Conservation (phyloP, 2,329 filamentous ascomycete genomes). For the Colletotrichum musae region DNA sequence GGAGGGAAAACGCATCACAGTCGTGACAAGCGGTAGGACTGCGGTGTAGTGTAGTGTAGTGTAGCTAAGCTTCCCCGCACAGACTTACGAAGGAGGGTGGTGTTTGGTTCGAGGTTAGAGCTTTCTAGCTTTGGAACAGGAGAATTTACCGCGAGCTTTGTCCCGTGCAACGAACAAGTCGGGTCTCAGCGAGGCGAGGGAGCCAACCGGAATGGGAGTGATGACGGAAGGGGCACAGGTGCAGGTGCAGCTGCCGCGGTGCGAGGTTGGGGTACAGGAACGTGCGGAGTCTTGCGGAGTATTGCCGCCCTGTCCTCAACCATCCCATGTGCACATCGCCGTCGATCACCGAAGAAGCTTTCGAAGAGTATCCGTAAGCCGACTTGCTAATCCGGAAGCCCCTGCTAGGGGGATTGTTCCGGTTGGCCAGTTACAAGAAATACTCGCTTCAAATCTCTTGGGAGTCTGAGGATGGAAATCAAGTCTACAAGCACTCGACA, state of each 20-base stretch:
- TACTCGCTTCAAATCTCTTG: background rate
- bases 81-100: background rate
- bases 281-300: slow-evolving; percentile 39
- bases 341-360: slow-evolving; percentile 24
- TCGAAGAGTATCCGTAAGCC: slow-evolving; percentile 6
- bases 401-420: too few relatives aligned
- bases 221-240: slow-evolving; percentile 27
- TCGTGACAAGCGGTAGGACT: slow-evolving; percentile 9
- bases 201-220: background rate
- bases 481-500: background rate
- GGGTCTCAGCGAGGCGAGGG: background rate
- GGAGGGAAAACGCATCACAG: slow-evolving; percentile 6
- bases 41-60: slow-evolving; percentile 29
- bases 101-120: slow-evolving; percentile 11
- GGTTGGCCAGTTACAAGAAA: background rate
- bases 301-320: slow-evolving; percentile 14
- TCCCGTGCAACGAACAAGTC: background rate
- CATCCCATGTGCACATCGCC: slow-evolving; percentile 8
- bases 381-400: background rate
- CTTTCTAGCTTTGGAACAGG: slow-evolving; percentile 8
- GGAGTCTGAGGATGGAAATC: background rate
- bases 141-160: slow-evolving; percentile 17
- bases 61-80: slow-evolving; percentile 36
- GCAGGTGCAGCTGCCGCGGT: background rate
- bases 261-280: slow-evolving; percentile 10